Conservation (phyloP, 306 rosid genomes). For the barrel medic (Medicago truncatula) region DNA sequence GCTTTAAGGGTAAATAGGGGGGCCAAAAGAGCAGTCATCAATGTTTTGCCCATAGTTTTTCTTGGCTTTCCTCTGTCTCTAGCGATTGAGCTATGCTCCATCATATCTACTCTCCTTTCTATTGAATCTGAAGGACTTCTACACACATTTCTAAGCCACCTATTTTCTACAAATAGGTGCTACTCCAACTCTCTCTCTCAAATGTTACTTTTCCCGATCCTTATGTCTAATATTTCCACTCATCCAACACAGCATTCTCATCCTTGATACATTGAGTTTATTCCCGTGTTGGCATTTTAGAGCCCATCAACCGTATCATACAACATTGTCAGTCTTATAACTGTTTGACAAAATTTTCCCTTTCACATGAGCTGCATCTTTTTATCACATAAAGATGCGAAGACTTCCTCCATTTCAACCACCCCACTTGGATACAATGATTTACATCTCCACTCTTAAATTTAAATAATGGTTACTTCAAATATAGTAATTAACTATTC, state of each 20-base stretch:
- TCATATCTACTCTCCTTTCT: neutral
- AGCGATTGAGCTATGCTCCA: neutral
- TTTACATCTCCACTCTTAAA: neutral
- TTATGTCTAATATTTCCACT: neutral
- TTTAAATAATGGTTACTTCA: slow-evolving; percentile 35
- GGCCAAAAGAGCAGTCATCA: no score
- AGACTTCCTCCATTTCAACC: neutral
- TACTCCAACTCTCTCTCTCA: neutral
- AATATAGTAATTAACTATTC: slow-evolving; percentile 42
- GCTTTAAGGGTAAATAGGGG: no score
- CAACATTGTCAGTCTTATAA: neutral
- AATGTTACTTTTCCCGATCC: neutral
- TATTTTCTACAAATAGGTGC: neutral
- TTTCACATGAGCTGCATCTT: neutral
- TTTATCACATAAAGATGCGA: neutral
- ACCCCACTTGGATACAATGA: neutral
- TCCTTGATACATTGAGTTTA: neutral
- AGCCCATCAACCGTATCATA: no score
- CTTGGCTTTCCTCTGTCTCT: neutral
- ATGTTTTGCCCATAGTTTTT: neutral
- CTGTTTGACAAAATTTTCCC: neutral
- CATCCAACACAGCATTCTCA: neutral
- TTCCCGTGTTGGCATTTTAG: no score
- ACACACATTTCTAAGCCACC: neutral
- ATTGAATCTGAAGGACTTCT: neutral